These are phyloP conservation scores for Anisodus tanguticus DNA, from an alignment of 257 asterid species.

Conservation along the genomic window DNA sequence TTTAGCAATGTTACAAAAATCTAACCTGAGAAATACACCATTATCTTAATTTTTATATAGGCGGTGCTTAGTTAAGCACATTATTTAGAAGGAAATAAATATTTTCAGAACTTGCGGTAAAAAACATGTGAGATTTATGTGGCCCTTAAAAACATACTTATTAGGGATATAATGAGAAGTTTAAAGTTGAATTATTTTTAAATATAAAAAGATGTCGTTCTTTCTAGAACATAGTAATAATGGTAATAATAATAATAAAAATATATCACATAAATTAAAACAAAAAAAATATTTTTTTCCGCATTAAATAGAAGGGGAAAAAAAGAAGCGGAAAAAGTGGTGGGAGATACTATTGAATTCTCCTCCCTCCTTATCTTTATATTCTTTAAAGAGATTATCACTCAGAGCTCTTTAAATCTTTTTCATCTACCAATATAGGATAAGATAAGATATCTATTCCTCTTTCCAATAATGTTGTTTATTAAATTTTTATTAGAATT, in stretches of 20 bases:
- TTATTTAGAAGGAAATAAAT: not conserved
- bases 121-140: not conserved
- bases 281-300: too few relatives aligned
- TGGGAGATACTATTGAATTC: too few relatives aligned
- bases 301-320: not conserved
- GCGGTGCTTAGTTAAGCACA: not conserved
- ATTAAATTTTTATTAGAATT: not conserved
- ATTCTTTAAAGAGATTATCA: not conserved
- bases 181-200: not conserved
- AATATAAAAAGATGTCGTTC: too few relatives aligned
- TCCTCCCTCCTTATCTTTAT: not conserved
- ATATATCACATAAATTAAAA: too few relatives aligned
- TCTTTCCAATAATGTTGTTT: not conserved
- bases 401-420: not conserved
- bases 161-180: not conserved
- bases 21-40: not conserved
- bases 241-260: too few relatives aligned
- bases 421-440: not conserved
- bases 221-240: too few relatives aligned
- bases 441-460: slow-evolving; percentile 3
- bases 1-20: not conserved
- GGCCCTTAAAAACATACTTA: not conserved
- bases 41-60: not conserved
- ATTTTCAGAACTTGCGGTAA: not conserved
- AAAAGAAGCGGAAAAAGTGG: not conserved